A percentile compares a stretch with the other conserved stretches of the same genome.
These are phyloP conservation scores for Wallemia hederae DNA, from an alignment of 1,284 basidiomycete species.

Conservation along the genomic window DNA sequence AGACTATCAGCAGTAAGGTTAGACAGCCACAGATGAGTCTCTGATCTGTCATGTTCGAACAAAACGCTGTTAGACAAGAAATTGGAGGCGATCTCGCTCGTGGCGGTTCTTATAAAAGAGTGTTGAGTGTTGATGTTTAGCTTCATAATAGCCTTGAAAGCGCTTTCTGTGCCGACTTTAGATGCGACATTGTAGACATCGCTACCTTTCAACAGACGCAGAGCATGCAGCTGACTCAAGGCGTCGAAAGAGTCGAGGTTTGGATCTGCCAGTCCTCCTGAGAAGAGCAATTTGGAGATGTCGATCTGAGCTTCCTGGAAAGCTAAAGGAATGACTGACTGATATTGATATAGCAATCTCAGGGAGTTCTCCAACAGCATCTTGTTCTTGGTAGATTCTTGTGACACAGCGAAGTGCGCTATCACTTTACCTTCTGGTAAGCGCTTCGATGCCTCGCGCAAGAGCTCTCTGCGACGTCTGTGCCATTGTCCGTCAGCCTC, in stretches of 20 bases:
- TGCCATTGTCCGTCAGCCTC: slow-evolving; percentile 38
- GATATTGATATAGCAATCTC: slow-evolving; percentile 54
- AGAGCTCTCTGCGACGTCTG: slow-evolving; percentile 30
- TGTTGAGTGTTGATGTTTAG: slow-evolving; percentile 26
- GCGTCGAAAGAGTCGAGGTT: slow-evolving; percentile 25
- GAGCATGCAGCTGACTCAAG: slow-evolving; percentile 42
- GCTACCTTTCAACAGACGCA: slow-evolving; percentile 37
- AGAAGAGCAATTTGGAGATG: slow-evolving; percentile 42
- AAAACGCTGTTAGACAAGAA: slow-evolving; percentile 38
- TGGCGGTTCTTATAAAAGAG: slow-evolving; percentile 25
- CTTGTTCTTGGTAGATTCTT: slow-evolving; percentile 20
- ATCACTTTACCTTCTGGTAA: slow-evolving; percentile 60
- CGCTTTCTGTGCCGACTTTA: slow-evolving; percentile 30
- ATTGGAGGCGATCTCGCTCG: slow-evolving; percentile 28
- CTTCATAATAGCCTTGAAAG: slow-evolving; percentile 34
- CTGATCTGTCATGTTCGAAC: slow-evolving; percentile 48
- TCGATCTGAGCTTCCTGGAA: slow-evolving; percentile 58
- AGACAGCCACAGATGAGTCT: slow-evolving; percentile 45
- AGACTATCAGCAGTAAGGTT: slow-evolving; percentile 20
- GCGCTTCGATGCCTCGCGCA: slow-evolving; percentile 39
- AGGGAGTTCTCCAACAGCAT: slow-evolving; percentile 49
- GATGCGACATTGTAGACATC: slow-evolving; percentile 46
- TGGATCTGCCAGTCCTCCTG: slow-evolving; percentile 14
- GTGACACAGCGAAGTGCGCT: slow-evolving; percentile 30
- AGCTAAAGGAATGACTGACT: slow-evolving; percentile 37